Evolutionary conservation across 257 asterid species (phyloP).

Genomic region (Nicotiana tabacum): DNA sequence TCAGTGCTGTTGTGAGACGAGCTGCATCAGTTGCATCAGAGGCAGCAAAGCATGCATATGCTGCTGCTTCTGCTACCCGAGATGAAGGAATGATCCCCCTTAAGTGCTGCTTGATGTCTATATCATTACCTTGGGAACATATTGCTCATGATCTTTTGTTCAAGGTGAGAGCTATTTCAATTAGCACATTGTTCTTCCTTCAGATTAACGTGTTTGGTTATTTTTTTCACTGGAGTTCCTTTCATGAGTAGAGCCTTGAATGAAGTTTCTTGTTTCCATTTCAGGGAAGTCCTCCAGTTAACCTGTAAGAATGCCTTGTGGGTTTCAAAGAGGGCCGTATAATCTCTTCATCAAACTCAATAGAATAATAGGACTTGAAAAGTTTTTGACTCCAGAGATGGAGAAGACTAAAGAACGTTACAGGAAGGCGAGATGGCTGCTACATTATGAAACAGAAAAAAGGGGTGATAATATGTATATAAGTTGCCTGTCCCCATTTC

Average conservation of each 20-base stretch:
- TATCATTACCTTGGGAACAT: slow-evolving; percentile 93
- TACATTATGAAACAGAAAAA: neutral
- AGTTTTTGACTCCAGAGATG: slow-evolving; percentile 8
- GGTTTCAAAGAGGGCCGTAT: neutral
- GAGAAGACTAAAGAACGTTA: neutral
- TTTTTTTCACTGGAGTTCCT: neutral
- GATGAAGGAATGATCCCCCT: slow-evolving; percentile 92
- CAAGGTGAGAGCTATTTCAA: slow-evolving; percentile 45
- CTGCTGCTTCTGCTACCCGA: slow-evolving; percentile 81
- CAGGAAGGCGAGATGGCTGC: neutral
- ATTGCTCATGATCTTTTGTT: slow-evolving; percentile 90
- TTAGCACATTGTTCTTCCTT: neutral
- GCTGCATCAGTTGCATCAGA: slow-evolving; percentile 92
- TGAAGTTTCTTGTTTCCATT: slow-evolving; percentile 14
- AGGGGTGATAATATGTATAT: neutral
- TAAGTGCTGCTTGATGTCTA: slow-evolving; percentile 90
- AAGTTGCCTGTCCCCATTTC: neutral
- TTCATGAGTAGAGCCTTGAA: neutral
- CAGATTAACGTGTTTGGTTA: neutral
- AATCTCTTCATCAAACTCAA: neutral
- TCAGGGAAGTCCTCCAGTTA: slow-evolving; percentile 80
- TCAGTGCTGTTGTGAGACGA: slow-evolving; percentile 65
- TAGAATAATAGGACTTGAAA: neutral
- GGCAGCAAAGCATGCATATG: slow-evolving; percentile 97
- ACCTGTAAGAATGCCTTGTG: slow-evolving; percentile 37